Percentiles rank a stretch among this genome's conserved stretches.
Conservation (phyloP, 1,284 basidiomycete species). For the Golubevia pallescens region DNA sequence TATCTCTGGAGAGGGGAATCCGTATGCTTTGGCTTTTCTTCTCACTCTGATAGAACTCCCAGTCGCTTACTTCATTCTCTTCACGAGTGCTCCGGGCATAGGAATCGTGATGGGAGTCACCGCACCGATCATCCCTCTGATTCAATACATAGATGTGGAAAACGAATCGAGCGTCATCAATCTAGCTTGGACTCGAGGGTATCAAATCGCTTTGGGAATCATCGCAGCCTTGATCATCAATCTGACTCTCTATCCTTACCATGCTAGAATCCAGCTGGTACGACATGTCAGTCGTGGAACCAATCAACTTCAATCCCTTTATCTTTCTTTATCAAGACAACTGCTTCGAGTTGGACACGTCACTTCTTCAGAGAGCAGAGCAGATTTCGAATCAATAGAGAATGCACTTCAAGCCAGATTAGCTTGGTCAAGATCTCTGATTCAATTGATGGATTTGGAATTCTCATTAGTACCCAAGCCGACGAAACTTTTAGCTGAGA, state of each 20-base stretch:
- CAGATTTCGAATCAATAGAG: conserved; percentile 35
- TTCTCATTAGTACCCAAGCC: conserved; percentile 67
- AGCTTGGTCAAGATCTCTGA: conserved; percentile 62
- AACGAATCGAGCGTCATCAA: conserved; percentile 24
- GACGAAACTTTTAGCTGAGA: conserved; percentile 63
- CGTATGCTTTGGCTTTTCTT: conserved; percentile 66
- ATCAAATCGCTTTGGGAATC: conserved; percentile 54
- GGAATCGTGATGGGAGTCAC: conserved; percentile 65
- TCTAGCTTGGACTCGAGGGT: conserved; percentile 40
- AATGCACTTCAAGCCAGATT: conserved; percentile 59
- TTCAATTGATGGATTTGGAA: conserved; percentile 61
- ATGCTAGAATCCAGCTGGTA: conserved; percentile 45
- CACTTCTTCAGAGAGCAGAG: conserved; percentile 18
- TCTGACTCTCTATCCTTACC: conserved; percentile 47
- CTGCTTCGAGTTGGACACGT: conserved; percentile 34
- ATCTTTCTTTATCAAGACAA: conserved; percentile 48
- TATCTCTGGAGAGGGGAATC: conserved; percentile 64
- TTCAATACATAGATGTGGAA: conserved; percentile 58
- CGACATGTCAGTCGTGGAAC: conserved; percentile 27
- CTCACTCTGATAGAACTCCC: conserved; percentile 63
- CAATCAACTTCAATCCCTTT: conserved; percentile 34
- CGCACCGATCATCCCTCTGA: conserved; percentile 61
- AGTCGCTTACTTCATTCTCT: conserved; percentile 65
- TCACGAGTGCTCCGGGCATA: conserved; percentile 56
- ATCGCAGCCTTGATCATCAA: conserved; percentile 49